Base-by-base conservation (phyloP, 2,329 filamentous ascomycete genomes). In the Colletotrichum coccodes region DNA sequence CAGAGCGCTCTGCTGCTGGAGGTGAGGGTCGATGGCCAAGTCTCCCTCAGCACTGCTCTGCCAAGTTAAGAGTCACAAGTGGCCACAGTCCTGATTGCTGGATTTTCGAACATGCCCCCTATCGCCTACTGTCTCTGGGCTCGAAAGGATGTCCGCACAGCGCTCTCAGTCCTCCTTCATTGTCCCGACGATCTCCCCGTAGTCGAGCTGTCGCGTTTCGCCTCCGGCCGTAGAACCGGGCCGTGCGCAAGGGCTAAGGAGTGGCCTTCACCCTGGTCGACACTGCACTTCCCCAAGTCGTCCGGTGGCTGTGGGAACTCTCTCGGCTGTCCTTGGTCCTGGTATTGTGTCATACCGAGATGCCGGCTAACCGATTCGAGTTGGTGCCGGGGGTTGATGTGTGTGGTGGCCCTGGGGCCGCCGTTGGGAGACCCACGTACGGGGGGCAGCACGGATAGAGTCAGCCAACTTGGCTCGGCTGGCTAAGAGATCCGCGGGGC, bases 141-240 rank as follows among this genome's bases (percentile, higher is more conserved):
- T 9, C n/a, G 7, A 12, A 16, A 44, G 11, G 21, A 49, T 9
- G 34, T 26, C 28, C 42, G 40, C 36, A 38, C 21, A 36, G 42
- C 49, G 30, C 56, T 60, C 66, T 65, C 66, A 60, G 54, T 64
- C 61, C 66, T 56, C 61, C 30, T 28, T 18, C 53, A 59, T 52
- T 50, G 61, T 60, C 54, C 61, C 36, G 61, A 60, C 61, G 61
- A 69, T 66, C 60, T 16, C 56, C 42, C 34, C 40, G 26, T 56
- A 36, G 47, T 42, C 28, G 30, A 66, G 54, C 61, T 69, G 66
- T 69, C 61, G 61, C 12, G 66, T 69, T 69, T 69, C 66, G 66
- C 36, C 26, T 57, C 36, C 28, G 26, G 49, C 62, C 66, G 62
- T 50, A 56, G 61, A 54, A 54, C 66, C 47, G 40, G 54, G 49